Evolutionary conservation across 805 yeast species (phyloP).

Genomic region (Saturnispora besseyi): DNA sequence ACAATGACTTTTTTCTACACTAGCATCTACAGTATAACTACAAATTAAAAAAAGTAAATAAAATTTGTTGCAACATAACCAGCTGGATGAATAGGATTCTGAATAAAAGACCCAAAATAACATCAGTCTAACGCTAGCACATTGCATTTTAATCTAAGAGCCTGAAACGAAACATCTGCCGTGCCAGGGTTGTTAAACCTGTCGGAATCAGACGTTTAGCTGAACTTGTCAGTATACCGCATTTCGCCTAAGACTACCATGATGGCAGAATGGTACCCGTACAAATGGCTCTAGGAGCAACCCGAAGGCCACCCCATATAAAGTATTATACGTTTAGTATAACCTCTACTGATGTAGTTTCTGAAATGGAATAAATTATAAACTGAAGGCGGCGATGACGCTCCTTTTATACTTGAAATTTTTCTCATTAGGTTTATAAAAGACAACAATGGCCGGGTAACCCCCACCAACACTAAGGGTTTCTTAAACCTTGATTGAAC

Average conservation of each 20-base stretch:
- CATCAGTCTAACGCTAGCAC: conserved; percentile 31
- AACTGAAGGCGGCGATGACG: neutral
- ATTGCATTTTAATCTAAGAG: conserved; percentile 46
- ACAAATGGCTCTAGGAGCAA: conserved; percentile 38
- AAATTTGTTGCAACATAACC: conserved; percentile 44
- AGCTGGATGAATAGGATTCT: conserved; percentile 29
- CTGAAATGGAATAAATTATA: conserved; percentile 19
- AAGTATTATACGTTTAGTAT: conserved; percentile 54
- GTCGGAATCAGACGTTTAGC: conserved; percentile 61
- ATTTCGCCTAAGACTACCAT: conserved; percentile 25
- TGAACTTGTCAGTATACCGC: conserved; percentile 31
- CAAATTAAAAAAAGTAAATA: neutral
- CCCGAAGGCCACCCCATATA: conserved; percentile 10
- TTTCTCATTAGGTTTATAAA: neutral
- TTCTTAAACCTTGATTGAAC: neutral
- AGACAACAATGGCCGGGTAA: conserved; percentile 3
- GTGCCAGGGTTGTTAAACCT: conserved; percentile 67
- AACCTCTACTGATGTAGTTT: conserved; percentile 69
- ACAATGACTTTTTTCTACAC: too few relatives aligned
- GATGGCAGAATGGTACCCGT: conserved; percentile 33
- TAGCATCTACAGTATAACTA: too few relatives aligned
- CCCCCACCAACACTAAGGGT: neutral
- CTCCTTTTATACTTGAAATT: conserved; percentile 10
- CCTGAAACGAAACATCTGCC: conserved; percentile 68
- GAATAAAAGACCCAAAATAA: conserved; percentile 11